These are phyloP conservation scores for Fusarium fujikuroi DNA, from an alignment of 2,329 filamentous ascomycete genomes.

Conservation along the genomic window DNA sequence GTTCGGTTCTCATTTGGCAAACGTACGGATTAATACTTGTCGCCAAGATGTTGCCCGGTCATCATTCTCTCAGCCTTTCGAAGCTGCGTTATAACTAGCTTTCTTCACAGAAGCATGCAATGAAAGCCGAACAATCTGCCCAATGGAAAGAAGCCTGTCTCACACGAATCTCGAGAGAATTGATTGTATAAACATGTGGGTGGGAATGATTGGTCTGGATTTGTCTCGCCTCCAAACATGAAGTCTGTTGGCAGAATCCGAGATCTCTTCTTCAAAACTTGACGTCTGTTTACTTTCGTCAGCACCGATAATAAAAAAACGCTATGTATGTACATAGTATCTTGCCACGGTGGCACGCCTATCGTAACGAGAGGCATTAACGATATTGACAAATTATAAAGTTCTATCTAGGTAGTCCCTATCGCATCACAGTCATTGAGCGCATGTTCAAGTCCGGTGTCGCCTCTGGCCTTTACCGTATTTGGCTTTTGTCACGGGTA, in stretches of 20 bases:
- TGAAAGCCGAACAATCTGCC: background rate
- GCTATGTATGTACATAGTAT: background rate
- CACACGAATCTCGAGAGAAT: background rate
- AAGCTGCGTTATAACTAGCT: background rate
- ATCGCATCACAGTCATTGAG: background rate
- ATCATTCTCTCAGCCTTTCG: conserved; percentile 8
- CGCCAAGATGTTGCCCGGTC: background rate
- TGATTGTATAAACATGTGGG: conserved; percentile 14
- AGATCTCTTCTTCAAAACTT: background rate
- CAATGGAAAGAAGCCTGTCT: conserved; percentile 21
- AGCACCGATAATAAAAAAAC: conserved; percentile 1
- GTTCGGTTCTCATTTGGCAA: background rate
- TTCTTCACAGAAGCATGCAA: background rate
- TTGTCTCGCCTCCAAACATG: conserved; percentile 28
- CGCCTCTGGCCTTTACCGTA: conserved; percentile 2
- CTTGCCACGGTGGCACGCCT: conserved; percentile 7
- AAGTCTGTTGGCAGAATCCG: conserved; percentile 10
- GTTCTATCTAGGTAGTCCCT: background rate
- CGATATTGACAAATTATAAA: background rate
- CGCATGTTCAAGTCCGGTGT: conserved; percentile 2
- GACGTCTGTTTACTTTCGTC: background rate
- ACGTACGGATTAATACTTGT: background rate
- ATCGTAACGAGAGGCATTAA: conserved; percentile 17
- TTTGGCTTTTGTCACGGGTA: conserved; percentile 5
- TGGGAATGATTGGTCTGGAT: conserved; percentile 23